phyloP scores from a whole-genome alignment of 768 basidiomycete genomes.

The Lentinus brumalis region DNA sequence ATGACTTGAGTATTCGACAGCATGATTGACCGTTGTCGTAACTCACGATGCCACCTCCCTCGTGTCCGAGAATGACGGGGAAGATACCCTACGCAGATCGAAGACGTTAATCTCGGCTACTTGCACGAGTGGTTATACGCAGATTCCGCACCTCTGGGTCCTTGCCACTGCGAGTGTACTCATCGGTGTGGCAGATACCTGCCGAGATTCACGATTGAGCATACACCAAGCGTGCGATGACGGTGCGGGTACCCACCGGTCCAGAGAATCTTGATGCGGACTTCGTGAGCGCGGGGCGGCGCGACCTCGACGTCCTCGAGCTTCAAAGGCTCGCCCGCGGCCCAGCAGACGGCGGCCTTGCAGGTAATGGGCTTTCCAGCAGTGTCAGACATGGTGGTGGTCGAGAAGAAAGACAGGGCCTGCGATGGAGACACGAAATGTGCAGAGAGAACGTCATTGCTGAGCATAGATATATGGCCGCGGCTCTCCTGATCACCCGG shows the following conservation, averaged over 20 bases:
- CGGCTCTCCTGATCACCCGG: conserved; percentile 20
- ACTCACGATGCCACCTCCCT: conserved; percentile 87
- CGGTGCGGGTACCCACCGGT: conserved; percentile 58
- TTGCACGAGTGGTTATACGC: conserved; percentile 9
- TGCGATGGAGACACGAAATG: conserved; percentile 19
- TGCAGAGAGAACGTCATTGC: conserved; percentile 12
- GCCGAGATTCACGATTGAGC: neutral
- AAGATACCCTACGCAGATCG: conserved; percentile 65
- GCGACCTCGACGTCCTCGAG: conserved; percentile 94
- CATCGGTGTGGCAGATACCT: conserved; percentile 98
- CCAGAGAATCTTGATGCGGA: conserved; percentile 89
- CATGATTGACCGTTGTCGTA: conserved; percentile 1
- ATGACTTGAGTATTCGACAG: neutral
- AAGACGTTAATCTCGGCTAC: conserved; percentile 16
- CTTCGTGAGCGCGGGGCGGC: conserved; percentile 88
- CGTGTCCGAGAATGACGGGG: conserved; percentile 93
- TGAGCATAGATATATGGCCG: conserved; percentile 15
- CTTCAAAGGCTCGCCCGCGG: conserved; percentile 80
- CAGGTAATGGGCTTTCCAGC: conserved; percentile 78
- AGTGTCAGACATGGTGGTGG: conserved; percentile 65
- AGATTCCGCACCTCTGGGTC: conserved; percentile 77
- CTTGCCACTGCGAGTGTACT: conserved; percentile 94
- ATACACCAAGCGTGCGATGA: neutral
- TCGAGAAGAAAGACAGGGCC: conserved; percentile 12
- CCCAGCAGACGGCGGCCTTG: conserved; percentile 97